Base-by-base conservation (phyloP, 139 green algal species). In the Parachlorella kessleri region DNA sequence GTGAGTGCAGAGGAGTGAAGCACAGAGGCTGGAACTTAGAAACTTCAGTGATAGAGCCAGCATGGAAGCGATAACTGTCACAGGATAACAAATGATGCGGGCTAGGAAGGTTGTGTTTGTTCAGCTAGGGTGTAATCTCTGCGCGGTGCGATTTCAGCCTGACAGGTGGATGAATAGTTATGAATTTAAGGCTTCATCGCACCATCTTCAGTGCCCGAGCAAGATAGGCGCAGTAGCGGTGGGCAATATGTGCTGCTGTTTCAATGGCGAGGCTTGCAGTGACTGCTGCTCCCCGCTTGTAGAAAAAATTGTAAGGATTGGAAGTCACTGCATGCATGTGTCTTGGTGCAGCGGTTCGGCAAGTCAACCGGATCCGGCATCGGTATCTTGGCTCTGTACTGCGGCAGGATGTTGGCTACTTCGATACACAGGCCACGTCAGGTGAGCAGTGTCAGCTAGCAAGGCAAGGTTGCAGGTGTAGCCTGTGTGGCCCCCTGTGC, bases 401-500 rank as follows among this genome's bases (percentile, higher is more conserved):
- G 55, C 76, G 82, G 18, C 95, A 98, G 88, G 94, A 98, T 26
- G 79, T 97, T 5, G 81, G 72, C 1, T 98, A 92, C 85, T 98
- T 96, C 73, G 95, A 98, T 73, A 86, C 81, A 2, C 59, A 90
- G 0, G 86, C 84, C 35, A 93, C 78, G 0, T 87, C 86, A 36
- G 91, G 90, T 77, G 41, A 67, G 36, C n/a, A n/a, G n/a, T n/a
- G n/a, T n/a, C n/a, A n/a, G n/a, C n/a, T n/a, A n/a, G n/a, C n/a
- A n/a, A n/a, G n/a, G n/a, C n/a, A n/a, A n/a, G n/a, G n/a, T n/a
- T n/a, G n/a, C n/a, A n/a, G n/a, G n/a, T n/a, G n/a, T n/a, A n/a
- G n/a, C n/a, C n/a, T n/a, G n/a, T n/a, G n/a, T n/a, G n/a, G n/a
- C n/a, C n/a, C n/a, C n/a, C n/a, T n/a, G n/a, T n/a, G n/a, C n/a